Base-by-base conservation (phyloP, 306 rosid species). In the Quillaja saponaria region DNA sequence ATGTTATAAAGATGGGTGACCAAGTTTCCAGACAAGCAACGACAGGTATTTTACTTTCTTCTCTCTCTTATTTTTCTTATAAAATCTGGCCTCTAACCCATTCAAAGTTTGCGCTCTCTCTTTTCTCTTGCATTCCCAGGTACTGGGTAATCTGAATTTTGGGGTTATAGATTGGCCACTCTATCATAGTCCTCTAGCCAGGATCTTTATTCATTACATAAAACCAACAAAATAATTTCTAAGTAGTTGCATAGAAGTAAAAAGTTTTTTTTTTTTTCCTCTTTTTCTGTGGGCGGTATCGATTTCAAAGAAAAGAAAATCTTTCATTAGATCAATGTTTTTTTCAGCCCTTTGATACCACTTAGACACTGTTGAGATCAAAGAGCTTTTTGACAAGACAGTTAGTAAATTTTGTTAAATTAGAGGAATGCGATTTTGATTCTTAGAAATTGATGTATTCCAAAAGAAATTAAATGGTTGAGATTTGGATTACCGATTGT, bases 11-110 rank as follows among this genome's bases (percentile, higher is more conserved):
- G 60, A 85, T 87, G 87, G 83, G 74, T 1, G 88, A 89, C 14
- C 81, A 83, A 63, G 84, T 92, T 66, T 83, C 85, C 3, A 88
- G 83, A 68, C 95, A 92, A 54, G 99, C 99, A 0, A 92, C 95
- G 58, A 79, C 78, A 45, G 92, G 98, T 92, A 80, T 17, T 47
- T 28, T 8, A 9, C 39, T 42, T 8, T 9, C 17, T 19, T 48
- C 25, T 39, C 44, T 8, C 10, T 39, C 10, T 37, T 10, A 37
- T 10, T 6, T 37, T 37, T 37, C 10, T 37, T 37, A 10, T 37
- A 10, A 37, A 5, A 39, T 39, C 44, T 12, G 13, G 44, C 13
- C 44, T 39, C 44, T 48, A 3, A 2, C 1, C 53, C 28, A 16
- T 15, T 48, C 5, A 59, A 59, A 13, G 40, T 13, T 13, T 15